Evolutionary conservation across 257 asterid species (phyloP), one percentile per base, ranked within the genome.

Genomic region (Cynanchum wilfordii): DNA sequence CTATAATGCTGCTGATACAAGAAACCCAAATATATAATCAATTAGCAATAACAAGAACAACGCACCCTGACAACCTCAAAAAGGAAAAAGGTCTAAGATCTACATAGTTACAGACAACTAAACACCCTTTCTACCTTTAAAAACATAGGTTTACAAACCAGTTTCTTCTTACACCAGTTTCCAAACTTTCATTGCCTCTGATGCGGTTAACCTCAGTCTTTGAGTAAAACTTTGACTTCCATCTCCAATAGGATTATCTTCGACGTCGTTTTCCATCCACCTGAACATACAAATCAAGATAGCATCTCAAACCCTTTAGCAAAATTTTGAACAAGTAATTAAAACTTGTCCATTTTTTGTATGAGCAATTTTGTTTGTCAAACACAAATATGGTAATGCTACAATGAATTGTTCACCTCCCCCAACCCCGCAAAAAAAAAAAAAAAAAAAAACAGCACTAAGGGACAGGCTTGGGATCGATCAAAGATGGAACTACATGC

Each of bases 211-310:
- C 82, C 78, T 69, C 80, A 4, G 78, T 71, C 83, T 66, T 78
- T 59, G 84, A 66, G 77, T 78, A 85, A 83, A 63, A 77, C 71
- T 75, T 58, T 59, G 30, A 27, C 47, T 68, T 58, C 10, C 10
- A 56, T 70, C 73, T 47, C 73, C 67, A 29, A 27, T 68, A n/a
- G 27, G 11, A 17, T 52, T 13, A 87, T 86, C 91, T 85, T 79
- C 97, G 81, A 15, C 97, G 90, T 66, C 96, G 87, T 80, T 92
- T 92, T 69, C 90, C 80, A 54, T 86, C 90, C 78, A 89, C 96
- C 97, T 91, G 89, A 75, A 84, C 58, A 51, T 68, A 71, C 69
- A 65, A 45, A 71, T 36, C 69, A 64, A 64, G 69, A 64, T 27
- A 36, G 40, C 20, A 64, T 22, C 38, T 36, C 47, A 62, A 62